phyloP scores from a whole-genome alignment of 306 rosid genomes.

The Mimosa bimucronata region DNA sequence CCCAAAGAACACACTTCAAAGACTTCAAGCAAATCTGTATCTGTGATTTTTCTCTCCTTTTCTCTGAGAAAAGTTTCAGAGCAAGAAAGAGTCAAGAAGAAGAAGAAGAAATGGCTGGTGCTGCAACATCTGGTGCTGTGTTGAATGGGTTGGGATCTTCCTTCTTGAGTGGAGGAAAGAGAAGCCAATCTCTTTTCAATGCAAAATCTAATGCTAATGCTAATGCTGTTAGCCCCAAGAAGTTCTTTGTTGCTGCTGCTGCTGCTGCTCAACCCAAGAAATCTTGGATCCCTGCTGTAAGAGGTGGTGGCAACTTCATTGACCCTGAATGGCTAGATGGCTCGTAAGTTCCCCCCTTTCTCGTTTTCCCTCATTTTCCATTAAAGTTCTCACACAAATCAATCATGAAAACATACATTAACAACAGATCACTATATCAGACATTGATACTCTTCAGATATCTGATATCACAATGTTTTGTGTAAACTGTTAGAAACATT shows the following conservation, averaged over 20 bases:
- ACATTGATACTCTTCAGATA: not conserved
- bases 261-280: constrained; percentile 59
- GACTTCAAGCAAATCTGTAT: constrained; percentile 2
- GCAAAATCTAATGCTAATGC: constrained; percentile 38
- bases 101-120: constrained; percentile 63
- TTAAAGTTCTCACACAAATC: not conserved
- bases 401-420: not conserved
- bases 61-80: constrained; percentile 20
- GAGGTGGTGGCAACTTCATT: constrained; percentile 66
- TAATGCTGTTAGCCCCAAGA: constrained; percentile 49
- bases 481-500: not conserved
- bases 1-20: constrained; percentile 15
- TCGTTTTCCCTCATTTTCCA: not conserved
- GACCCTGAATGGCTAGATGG: constrained; percentile 99
- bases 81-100: not conserved
- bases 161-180: constrained; percentile 79
- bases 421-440: not conserved
- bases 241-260: constrained; percentile 49
- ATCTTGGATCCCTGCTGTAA: constrained; percentile 84
- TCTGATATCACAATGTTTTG: not conserved
- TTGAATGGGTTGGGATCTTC: constrained; percentile 80
- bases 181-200: constrained; percentile 64
- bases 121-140: constrained; percentile 88
- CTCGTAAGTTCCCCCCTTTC: constrained; percentile 67
- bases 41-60: not conserved